These are phyloP conservation scores for Barnettozyma siamensis DNA, from an alignment of 805 yeast species.

Conservation along the genomic window DNA sequence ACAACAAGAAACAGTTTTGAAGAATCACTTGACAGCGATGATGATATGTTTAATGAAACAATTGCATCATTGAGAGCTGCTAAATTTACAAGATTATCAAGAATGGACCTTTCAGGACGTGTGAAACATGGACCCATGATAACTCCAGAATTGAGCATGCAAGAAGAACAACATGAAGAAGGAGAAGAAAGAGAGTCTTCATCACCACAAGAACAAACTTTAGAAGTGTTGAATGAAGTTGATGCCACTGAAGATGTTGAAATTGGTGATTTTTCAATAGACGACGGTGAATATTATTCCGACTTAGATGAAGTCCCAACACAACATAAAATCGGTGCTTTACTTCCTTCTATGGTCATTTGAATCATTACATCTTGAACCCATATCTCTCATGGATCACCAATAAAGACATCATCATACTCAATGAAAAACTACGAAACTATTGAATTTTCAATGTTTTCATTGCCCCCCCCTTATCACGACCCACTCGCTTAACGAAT, in stretches of 20 bases:
- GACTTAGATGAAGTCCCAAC: slow-evolving; percentile 11
- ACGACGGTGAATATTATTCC: background rate
- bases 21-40: slow-evolving; percentile 4
- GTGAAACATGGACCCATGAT: too few relatives aligned
- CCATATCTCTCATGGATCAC: too few relatives aligned
- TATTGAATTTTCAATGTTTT: too few relatives aligned
- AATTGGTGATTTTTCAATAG: background rate
- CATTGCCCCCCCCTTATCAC: too few relatives aligned
- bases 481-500: background rate
- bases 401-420: too few relatives aligned
- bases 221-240: background rate
- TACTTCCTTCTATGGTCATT: slow-evolving; percentile 9
- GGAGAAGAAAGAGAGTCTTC: background rate
- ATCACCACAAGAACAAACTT: background rate
- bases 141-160: too few relatives aligned
- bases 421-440: too few relatives aligned
- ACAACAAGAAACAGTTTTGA: slow-evolving; percentile 3
- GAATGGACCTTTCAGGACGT: slow-evolving; percentile 5
- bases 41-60: slow-evolving; percentile 13
- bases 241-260: background rate
- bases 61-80: slow-evolving; percentile 18
- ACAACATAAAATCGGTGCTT: slow-evolving; percentile 8
- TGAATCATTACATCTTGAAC: background rate
- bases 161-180: background rate
- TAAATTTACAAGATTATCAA: slow-evolving; percentile 13